These are phyloP conservation scores for Gillenia trifoliata DNA, from an alignment of 306 rosid species.

Conservation along the genomic window DNA sequence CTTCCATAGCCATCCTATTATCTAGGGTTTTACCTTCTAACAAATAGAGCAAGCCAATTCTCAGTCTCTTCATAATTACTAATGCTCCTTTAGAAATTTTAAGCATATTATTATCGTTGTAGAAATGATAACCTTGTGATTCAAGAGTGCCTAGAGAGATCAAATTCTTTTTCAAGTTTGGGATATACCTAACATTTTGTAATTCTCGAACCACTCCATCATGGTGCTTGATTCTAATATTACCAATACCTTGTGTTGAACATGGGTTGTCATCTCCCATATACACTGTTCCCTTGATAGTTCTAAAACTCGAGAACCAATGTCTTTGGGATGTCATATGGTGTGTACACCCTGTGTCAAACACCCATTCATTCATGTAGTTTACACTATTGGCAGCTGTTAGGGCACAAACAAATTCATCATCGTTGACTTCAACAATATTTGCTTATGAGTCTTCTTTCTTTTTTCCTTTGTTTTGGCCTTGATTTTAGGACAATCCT, in stretches of 20 bases:
- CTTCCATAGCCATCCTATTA: not conserved
- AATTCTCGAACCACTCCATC: not conserved
- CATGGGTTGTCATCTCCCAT: not conserved
- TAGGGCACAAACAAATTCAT: not conserved
- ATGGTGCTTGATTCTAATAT: not conserved
- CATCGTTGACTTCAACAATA: not conserved
- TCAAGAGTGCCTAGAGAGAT: not conserved
- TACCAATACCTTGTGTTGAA: not conserved
- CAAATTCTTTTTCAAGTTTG: not conserved
- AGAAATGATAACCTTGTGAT: not conserved
- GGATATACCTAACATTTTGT: not conserved
- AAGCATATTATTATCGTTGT: no score
- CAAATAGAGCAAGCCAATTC: not conserved
- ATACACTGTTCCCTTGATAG: not conserved
- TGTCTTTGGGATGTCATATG: not conserved
- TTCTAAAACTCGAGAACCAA: not conserved
- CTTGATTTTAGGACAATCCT: not conserved
- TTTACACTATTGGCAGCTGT: not conserved
- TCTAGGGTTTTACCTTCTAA: not conserved
- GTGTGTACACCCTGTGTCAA: not conserved
- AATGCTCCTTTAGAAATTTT: not conserved
- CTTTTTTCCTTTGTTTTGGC: not conserved
- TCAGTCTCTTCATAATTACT: not conserved
- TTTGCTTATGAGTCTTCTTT: not conserved
- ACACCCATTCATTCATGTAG: not conserved